These are phyloP conservation scores for Heterobasidion irregulare DNA, from an alignment of 1,284 basidiomycete genomes.

Conservation along the genomic window DNA sequence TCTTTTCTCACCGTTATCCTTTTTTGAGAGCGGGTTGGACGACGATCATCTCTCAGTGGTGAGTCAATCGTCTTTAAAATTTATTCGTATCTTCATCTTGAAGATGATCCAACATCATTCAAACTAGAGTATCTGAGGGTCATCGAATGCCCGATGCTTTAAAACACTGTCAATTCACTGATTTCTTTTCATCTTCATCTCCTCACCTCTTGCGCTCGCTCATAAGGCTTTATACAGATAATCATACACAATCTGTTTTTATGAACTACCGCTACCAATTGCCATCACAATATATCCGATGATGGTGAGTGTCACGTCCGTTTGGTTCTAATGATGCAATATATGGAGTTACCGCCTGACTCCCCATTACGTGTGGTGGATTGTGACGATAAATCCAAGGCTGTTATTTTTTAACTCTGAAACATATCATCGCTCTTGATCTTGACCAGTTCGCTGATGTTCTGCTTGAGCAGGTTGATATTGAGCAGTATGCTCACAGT, in stretches of 20 bases:
- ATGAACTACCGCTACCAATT: no score
- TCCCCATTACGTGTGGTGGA: constrained; percentile 25
- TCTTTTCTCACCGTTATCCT: no score
- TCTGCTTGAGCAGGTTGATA: no score
- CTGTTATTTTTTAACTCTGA: constrained; percentile 52
- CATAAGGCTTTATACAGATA: background rate
- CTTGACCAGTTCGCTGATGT: background rate
- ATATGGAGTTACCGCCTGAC: constrained; percentile 77
- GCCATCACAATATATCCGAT: no score
- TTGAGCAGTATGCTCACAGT: no score
- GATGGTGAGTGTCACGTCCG: constrained; percentile 6
- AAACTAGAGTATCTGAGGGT: constrained; percentile 88
- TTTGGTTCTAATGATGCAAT: constrained; percentile 38
- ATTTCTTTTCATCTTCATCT: constrained; percentile 17
- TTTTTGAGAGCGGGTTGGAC: no score
- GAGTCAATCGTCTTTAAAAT: constrained; percentile 1
- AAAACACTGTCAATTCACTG: constrained; percentile 54
- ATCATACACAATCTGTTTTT: no score
- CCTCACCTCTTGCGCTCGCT: constrained; percentile 1
- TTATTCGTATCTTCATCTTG: constrained; percentile 12
- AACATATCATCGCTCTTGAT: background rate
- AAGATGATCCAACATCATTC: constrained; percentile 61
- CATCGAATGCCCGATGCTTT: constrained; percentile 54
- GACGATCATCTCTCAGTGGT: background rate
- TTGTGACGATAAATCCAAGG: constrained; percentile 67